Evolutionary conservation across 306 rosid genomes (phyloP).

Genomic region (Fragaria ananassa): DNA sequence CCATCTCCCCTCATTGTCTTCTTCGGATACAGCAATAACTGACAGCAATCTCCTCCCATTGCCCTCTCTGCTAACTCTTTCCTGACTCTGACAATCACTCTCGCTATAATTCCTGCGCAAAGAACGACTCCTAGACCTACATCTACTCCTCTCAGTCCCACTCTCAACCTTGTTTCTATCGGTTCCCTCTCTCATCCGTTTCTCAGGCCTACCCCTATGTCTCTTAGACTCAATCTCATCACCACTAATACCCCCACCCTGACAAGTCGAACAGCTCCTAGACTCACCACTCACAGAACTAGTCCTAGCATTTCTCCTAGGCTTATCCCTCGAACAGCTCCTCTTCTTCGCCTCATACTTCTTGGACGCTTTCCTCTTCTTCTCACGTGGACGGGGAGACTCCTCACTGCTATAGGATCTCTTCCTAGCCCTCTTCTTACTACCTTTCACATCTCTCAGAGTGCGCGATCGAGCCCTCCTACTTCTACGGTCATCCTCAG

Average conservation of each 20-base stretch:
- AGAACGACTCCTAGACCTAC: conserved; percentile 60
- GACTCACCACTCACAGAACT: conserved; percentile 41
- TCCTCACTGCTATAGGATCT: conserved; percentile 46
- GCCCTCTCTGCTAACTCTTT: conserved; percentile 31
- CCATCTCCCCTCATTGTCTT: conserved; percentile 34
- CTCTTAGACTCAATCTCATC: conserved; percentile 41
- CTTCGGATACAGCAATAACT: conserved; percentile 47
- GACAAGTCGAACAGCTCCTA: conserved; percentile 50
- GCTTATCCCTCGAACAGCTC: conserved; percentile 43
- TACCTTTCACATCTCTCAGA: conserved; percentile 43
- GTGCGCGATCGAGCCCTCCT: conserved; percentile 47
- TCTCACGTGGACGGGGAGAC: conserved; percentile 30
- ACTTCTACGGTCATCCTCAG: conserved; percentile 47
- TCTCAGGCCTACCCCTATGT: conserved; percentile 39
- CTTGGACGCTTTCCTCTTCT: conserved; percentile 57
- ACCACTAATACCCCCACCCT: conserved; percentile 32
- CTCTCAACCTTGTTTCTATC: conserved; percentile 35
- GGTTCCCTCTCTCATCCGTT: conserved; percentile 40
- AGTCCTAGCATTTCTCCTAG: conserved; percentile 47
- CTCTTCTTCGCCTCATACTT: conserved; percentile 47
- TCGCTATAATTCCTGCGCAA: conserved; percentile 33
- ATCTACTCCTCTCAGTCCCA: conserved; percentile 40
- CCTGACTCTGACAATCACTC: conserved; percentile 37
- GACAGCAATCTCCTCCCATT: conserved; percentile 57
- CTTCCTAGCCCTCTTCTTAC: conserved; percentile 48